Base-by-base conservation (phyloP, 2,329 filamentous ascomycete species). In the Tolypocladium album region DNA sequence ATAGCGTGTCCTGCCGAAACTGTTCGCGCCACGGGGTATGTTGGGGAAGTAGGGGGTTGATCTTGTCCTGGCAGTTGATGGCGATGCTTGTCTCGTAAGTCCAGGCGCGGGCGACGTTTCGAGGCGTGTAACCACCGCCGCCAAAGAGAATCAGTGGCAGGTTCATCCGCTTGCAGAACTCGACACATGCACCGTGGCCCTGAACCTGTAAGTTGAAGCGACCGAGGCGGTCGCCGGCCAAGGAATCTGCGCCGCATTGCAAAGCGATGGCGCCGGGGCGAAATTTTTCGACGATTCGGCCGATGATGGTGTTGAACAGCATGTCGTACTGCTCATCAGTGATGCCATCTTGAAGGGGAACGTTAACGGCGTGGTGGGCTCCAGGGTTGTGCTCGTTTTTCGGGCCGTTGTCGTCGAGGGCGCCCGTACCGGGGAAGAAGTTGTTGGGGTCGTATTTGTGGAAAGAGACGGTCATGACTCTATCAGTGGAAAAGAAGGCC, bases 121-220 rank as follows among this genome's bases (percentile, higher is more conserved):
- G 86, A 6, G 94, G 92, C 17, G 94, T 99, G 75, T 99, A 99
- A 36, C 94, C 94, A 60, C 94, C 94, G 45, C 94, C 94, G 53
- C 94, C 94, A 61, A 97, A 90, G 59, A 99, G 84, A 57, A 99
- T 86, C 63, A 97, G 82, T 3, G 94, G 94, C 1, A 96, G 78
- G 8, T 83, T 81, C 64, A 92, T 85, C 55, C 80, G 84, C 74
- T 97, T 97, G 74, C 92, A 91, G 68, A 88, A 97, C 57, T 88
- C 85, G 61, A 97, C 90, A 72, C 94, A 99, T 64, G 88, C 88
- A 58, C 92, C 93, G 75, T 99, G 94, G 17, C 92, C 93, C 71
- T 91, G 88, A 62, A 99, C 94, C 72, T 96, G 95, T 62, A 99
- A 85, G 71, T 97, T 99, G 81, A 99, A 99, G 64, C 92, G 88